Conservation (phyloP, 768 basidiomycete genomes). For the Suillus cothurnatus region DNA sequence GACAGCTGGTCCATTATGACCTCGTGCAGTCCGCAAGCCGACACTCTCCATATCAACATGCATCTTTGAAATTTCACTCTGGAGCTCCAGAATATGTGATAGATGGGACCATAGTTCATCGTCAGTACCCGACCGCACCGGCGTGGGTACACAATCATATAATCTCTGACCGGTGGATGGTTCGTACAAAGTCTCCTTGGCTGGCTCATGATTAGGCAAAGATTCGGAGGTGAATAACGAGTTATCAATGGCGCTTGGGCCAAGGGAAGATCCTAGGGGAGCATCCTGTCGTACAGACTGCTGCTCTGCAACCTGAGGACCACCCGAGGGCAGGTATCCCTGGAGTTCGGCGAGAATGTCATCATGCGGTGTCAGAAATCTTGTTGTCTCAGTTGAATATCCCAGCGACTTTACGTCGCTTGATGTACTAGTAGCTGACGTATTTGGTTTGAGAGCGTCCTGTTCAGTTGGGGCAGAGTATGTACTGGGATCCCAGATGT, state of each 20-base stretch:
- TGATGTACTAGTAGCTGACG: conserved; percentile 14
- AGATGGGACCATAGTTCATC: conserved; percentile 70
- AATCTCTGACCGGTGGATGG: conserved; percentile 35
- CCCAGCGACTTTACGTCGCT: conserved; percentile 11
- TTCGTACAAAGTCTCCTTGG: conserved; percentile 29
- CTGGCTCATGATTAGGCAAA: conserved; percentile 4
- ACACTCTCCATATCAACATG: conserved; percentile 77
- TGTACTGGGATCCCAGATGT: conserved; percentile 28
- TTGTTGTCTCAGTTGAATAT: conserved; percentile 8
- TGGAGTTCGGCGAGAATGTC: conserved; percentile 57
- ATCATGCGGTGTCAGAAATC: conserved; percentile 60
- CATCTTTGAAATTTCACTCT: conserved; percentile 70
- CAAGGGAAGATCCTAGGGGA: not conserved
- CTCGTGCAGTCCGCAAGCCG: conserved; percentile 15
- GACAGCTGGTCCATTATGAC: conserved; percentile 8
- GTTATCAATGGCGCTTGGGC: conserved; percentile 15
- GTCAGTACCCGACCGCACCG: conserved; percentile 25
- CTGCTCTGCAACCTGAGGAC: conserved; percentile 11
- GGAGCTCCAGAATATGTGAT: conserved; percentile 67
- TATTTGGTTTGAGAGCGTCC: conserved; percentile 14
- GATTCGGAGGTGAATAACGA: conserved; percentile 6
- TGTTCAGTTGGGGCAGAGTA: conserved; percentile 23
- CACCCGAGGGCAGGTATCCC: conserved; percentile 30
- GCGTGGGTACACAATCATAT: conserved; percentile 18
- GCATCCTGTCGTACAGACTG: conserved; percentile 11